Conservation (phyloP, 805 yeast species). For the Candida andamanensis region DNA sequence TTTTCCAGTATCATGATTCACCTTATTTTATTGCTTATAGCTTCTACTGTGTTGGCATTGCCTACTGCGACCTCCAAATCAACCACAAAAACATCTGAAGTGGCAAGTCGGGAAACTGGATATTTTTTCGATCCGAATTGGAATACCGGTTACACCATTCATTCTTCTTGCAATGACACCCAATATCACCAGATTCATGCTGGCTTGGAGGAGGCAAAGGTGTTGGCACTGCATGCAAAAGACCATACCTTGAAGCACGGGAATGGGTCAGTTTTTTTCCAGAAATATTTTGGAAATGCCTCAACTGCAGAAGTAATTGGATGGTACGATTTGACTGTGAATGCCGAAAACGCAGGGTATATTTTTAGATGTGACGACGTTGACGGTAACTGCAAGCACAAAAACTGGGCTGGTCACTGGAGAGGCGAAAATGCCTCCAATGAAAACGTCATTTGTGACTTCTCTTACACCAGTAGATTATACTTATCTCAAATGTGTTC, state of each 20-base stretch:
- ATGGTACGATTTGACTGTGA: constrained; percentile 24
- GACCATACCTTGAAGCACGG: constrained; percentile 30
- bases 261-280: constrained; percentile 23
- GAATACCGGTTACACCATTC: constrained; percentile 12
- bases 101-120: too few relatives aligned
- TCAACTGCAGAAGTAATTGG: constrained; percentile 33
- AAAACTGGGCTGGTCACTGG: constrained; percentile 37
- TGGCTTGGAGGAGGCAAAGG: constrained; percentile 26
- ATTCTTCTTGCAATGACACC: constrained; percentile 14
- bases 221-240: constrained; percentile 29
- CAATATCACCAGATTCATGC: constrained; percentile 13
- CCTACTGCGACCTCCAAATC: too few relatives aligned
- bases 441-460: constrained; percentile 38
- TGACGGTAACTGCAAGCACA: constrained; percentile 30
- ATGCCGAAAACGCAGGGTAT: constrained; percentile 21
- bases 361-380: constrained; percentile 37
- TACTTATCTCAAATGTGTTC: constrained; percentile 29
- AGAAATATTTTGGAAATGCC: constrained; percentile 35
- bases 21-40: too few relatives aligned
- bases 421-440: constrained; percentile 27
- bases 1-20: too few relatives aligned
- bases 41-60: too few relatives aligned
- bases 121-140: constrained; percentile 9
- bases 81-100: too few relatives aligned
- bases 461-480: constrained; percentile 26